Conservation (phyloP, 257 asterid genomes). For the Nyctanthes arbortristis region DNA sequence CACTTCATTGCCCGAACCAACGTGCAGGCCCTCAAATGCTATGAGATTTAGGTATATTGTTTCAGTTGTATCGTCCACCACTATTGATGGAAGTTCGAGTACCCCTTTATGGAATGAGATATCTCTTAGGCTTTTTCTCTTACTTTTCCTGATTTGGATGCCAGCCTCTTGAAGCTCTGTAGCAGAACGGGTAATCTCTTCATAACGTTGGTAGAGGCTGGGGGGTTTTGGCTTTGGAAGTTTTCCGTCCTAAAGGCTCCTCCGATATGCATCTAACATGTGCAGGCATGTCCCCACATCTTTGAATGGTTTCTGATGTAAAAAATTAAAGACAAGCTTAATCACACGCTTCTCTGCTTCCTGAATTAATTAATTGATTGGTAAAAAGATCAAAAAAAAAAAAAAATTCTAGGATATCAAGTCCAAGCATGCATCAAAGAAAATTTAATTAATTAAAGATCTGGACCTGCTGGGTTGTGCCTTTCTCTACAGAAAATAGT, state of each 20-base stretch:
- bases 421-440: no score
- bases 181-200: conserved; percentile 32
- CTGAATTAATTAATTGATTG: no score
- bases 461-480: background rate
- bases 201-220: conserved; percentile 1
- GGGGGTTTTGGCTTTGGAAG: background rate
- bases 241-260: conserved; percentile 6
- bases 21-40: conserved; percentile 42
- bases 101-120: conserved; percentile 24
- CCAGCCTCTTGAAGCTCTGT: conserved; percentile 41
- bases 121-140: conserved; percentile 24
- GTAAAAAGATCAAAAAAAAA: background rate
- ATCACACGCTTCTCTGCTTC: no score
- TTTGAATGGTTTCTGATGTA: no score
- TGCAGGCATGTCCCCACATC: conserved; percentile 7
- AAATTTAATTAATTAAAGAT: no score
- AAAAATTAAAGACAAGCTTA: no score
- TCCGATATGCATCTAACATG: conserved; percentile 34
- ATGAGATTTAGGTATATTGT: conserved; percentile 30
- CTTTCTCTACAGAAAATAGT: background rate
- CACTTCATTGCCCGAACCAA: conserved; percentile 38
- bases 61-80: conserved; percentile 30
- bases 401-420: no score
- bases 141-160: conserved; percentile 24
- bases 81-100: conserved; percentile 33